These are phyloP conservation scores for Coniella lustricola DNA, from an alignment of 2,329 filamentous ascomycete genomes.

Conservation along the genomic window DNA sequence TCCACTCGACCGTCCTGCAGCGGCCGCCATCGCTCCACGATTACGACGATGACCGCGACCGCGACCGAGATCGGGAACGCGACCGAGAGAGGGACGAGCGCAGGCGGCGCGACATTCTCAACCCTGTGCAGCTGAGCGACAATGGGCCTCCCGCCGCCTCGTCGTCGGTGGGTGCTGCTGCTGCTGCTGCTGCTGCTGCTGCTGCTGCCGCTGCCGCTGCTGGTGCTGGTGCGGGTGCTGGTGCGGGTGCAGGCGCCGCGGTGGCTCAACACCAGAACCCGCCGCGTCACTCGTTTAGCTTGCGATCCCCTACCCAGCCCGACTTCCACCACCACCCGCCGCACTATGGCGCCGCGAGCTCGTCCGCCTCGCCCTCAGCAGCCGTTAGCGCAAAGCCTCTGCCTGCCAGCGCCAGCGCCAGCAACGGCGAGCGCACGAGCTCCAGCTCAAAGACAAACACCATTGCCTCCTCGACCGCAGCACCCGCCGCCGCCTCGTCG, in stretches of 20 bases:
- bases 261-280: neutral
- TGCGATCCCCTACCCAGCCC: slow-evolving; percentile 42
- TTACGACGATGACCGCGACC: slow-evolving; percentile 32
- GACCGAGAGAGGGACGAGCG: slow-evolving; percentile 21
- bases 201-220: too few species aligned
- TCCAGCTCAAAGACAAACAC: slow-evolving; percentile 24
- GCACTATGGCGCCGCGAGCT: slow-evolving; percentile 24
- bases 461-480: slow-evolving; percentile 8
- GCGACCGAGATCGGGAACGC: slow-evolving; percentile 22
- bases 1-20: slow-evolving; percentile 44
- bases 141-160: slow-evolving; percentile 4
- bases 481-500: slow-evolving; percentile 14
- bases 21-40: slow-evolving; percentile 33
- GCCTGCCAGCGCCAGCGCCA: slow-evolving; percentile 20
- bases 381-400: too few species aligned
- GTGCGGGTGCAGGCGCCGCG: neutral
- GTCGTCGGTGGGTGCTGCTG: neutral
- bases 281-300: slow-evolving; percentile 38
- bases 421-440: slow-evolving; percentile 20
- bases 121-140: slow-evolving; percentile 23
- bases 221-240: neutral
- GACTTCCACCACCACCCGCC: slow-evolving; percentile 28
- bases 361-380: slow-evolving; percentile 19
- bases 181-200: neutral
- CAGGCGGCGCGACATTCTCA: slow-evolving; percentile 41